Percentiles rank a stretch among this genome's conserved stretches.
Conservation (phyloP, 257 asterid species). For the Solanum clarkiae region DNA sequence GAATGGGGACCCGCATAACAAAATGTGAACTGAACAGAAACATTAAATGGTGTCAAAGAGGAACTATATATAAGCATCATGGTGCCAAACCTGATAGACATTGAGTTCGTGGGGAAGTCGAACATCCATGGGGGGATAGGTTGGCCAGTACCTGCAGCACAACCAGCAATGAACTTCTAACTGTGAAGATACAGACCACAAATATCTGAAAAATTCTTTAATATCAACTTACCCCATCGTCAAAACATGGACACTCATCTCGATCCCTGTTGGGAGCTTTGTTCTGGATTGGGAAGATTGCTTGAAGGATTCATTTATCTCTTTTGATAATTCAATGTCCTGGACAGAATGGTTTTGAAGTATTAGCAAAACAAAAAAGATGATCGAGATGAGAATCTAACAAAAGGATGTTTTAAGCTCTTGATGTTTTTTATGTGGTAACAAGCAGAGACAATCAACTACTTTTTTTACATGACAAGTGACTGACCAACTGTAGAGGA, state of each 20-base stretch:
- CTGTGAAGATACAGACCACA: neutral
- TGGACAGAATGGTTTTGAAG: constrained; percentile 11
- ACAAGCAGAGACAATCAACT: neutral
- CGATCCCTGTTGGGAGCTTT: constrained; percentile 97
- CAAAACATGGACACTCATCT: constrained; percentile 97
- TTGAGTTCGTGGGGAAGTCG: constrained; percentile 92
- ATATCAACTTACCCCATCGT: constrained; percentile 66
- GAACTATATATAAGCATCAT: constrained; percentile 1
- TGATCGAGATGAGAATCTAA: no score
- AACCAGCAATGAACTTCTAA: neutral
- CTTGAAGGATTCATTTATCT: constrained; percentile 94
- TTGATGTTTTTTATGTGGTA: neutral
- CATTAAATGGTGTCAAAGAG: neutral
- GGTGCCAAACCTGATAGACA: constrained; percentile 70
- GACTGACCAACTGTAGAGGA: neutral
- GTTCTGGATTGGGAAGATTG: constrained; percentile 98
- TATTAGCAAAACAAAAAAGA: neutral
- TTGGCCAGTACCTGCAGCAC: constrained; percentile 88
- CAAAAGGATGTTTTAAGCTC: no score
- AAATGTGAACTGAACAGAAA: neutral
- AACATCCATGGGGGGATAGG: constrained; percentile 98
- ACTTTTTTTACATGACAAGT: neutral
- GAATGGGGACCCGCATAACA: neutral
- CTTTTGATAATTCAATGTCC: constrained; percentile 94
- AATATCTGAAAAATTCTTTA: neutral